A percentile compares a stretch with the other conserved stretches of the same genome.
Evolutionary conservation across 2,329 filamentous ascomycete genomes (phyloP).

Genomic region (Camillea tinctor): DNA sequence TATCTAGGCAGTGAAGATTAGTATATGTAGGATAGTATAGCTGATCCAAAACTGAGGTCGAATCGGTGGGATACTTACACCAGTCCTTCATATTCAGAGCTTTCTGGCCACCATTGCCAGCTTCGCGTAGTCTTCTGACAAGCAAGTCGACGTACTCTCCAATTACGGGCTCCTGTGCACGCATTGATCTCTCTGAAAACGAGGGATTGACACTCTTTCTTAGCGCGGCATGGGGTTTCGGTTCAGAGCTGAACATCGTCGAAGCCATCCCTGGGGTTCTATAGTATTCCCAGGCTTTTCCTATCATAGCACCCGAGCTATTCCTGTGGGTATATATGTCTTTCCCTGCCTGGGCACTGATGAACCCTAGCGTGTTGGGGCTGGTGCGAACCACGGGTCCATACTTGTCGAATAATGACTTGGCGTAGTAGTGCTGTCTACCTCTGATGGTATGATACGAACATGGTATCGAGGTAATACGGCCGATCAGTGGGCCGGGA

Average conservation of each 20-base stretch:
- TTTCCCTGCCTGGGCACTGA: conserved; percentile 34
- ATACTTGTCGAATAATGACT: conserved; percentile 33
- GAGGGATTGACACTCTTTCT: conserved; percentile 33
- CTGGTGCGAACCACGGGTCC: conserved; percentile 40
- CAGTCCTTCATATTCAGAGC: conserved; percentile 22
- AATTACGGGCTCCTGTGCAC: conserved; percentile 38
- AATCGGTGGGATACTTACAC: conserved; percentile 4
- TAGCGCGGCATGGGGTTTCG: conserved; percentile 31
- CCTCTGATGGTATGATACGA: conserved; percentile 10
- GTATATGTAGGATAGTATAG: not conserved
- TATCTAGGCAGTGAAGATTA: not conserved
- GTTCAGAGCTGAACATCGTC: conserved; percentile 29
- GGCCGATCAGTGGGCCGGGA: conserved; percentile 22
- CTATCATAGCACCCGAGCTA: conserved; percentile 21
- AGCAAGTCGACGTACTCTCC: conserved; percentile 34
- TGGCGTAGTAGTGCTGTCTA: conserved; percentile 13
- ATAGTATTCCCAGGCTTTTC: conserved; percentile 29
- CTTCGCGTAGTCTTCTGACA: conserved; percentile 22
- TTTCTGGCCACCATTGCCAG: conserved; percentile 13
- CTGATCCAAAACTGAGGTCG: not conserved
- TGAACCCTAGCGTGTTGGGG: conserved; percentile 41
- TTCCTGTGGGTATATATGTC: conserved; percentile 28
- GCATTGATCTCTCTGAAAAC: conserved; percentile 36
- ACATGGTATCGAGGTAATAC: conserved; percentile 5
- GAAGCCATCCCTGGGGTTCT: conserved; percentile 22